A percentile compares a stretch with the other conserved stretches of the same genome.
Conservation (phyloP, 805 yeast genomes). For the Metschnikowia koreensis region DNA sequence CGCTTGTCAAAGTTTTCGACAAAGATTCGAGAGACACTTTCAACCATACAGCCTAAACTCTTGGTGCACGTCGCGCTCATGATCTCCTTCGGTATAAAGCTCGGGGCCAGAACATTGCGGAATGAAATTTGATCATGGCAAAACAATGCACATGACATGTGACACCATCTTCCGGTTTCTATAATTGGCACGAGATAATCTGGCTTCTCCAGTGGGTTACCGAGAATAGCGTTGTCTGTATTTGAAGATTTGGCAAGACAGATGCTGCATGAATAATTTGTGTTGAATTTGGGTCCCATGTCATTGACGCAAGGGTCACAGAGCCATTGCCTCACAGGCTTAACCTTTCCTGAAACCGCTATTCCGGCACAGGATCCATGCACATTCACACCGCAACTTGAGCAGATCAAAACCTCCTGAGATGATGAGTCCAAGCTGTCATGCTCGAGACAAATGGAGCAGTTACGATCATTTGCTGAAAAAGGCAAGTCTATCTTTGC, state of each 20-base stretch:
- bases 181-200: slow-evolving; percentile 70
- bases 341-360: slow-evolving; percentile 15
- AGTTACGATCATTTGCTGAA: slow-evolving; percentile 23
- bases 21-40: slow-evolving; percentile 28
- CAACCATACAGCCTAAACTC: slow-evolving; percentile 20
- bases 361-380: slow-evolving; percentile 72
- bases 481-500: slow-evolving; percentile 15
- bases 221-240: slow-evolving; percentile 44
- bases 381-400: slow-evolving; percentile 64
- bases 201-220: slow-evolving; percentile 43
- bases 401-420: slow-evolving; percentile 51
- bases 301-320: slow-evolving; percentile 81
- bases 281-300: slow-evolving; percentile 54
- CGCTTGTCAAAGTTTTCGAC: slow-evolving; percentile 25
- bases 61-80: slow-evolving; percentile 5
- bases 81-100: slow-evolving; percentile 11
- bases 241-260: slow-evolving; percentile 57
- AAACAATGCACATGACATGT: slow-evolving; percentile 67
- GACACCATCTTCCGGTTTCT: slow-evolving; percentile 70
- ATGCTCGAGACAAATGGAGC: slow-evolving; percentile 56
- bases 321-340: slow-evolving; percentile 55
- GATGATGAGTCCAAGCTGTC: slow-evolving; percentile 25
- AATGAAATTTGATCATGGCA: slow-evolving; percentile 35
- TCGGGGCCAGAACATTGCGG: slow-evolving; percentile 9
- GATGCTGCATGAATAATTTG: slow-evolving; percentile 61